A percentile compares a stretch with the other conserved stretches of the same genome.
Evolutionary conservation across 1,139 yeast genomes (phyloP).

Genomic region (Diutina neorugosa): DNA sequence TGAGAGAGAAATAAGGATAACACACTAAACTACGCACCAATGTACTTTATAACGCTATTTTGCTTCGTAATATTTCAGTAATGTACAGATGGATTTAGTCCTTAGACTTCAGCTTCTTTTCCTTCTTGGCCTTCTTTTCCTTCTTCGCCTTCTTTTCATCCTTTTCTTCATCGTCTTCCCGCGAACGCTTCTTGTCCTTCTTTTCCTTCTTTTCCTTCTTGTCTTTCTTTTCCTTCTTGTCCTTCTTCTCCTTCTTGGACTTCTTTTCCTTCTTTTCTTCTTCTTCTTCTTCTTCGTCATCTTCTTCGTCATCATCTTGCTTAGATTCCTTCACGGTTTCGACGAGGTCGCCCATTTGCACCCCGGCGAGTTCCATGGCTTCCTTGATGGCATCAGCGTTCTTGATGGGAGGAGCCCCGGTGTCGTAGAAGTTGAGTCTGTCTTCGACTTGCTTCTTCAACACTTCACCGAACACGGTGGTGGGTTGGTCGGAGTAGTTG

Average conservation of each 20-base stretch:
- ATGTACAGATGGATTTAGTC: constrained; percentile 2
- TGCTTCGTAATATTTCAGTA: not conserved
- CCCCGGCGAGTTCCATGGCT: constrained; percentile 63
- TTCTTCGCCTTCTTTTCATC: constrained; percentile 39
- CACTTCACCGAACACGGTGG: constrained; percentile 78
- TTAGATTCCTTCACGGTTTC: constrained; percentile 16
- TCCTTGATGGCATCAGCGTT: constrained; percentile 88
- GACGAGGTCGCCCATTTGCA: constrained; percentile 16
- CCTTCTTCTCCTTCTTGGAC: constrained; percentile 43
- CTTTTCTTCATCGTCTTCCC: constrained; percentile 34
- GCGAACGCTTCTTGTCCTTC: constrained; percentile 40
- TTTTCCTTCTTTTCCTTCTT: constrained; percentile 45
- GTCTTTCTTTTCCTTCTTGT: constrained; percentile 43
- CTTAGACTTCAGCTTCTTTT: constrained; percentile 7
- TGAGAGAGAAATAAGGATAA: too few species aligned
- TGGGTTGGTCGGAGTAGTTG: constrained; percentile 81
- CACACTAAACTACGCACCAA: too few species aligned
- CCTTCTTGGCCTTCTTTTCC: constrained; percentile 40
- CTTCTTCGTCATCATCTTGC: constrained; percentile 10
- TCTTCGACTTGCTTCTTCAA: constrained; percentile 96
- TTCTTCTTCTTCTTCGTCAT: constrained; percentile 8
- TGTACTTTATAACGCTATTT: not conserved
- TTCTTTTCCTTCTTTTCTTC: constrained; percentile 29
- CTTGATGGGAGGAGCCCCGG: constrained; percentile 82
- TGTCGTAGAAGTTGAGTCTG: constrained; percentile 88